Evolutionary conservation across 2,329 filamentous ascomycete species (phyloP).

Genomic region (Pseudogymnoascus sp.): DNA sequence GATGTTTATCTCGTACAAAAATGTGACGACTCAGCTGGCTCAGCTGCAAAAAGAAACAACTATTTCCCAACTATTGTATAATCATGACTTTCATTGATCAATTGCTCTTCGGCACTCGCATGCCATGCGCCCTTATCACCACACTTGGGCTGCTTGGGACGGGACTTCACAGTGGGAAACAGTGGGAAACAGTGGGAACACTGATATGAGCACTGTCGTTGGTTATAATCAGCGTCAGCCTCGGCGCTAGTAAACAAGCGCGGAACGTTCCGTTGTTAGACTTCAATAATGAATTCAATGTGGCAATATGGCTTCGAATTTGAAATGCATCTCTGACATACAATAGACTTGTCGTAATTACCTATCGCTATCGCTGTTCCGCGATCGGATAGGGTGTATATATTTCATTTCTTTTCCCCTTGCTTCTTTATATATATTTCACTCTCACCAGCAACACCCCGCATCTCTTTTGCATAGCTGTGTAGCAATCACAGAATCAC

Average conservation of each 20-base stretch:
- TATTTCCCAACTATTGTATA: background rate
- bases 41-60: background rate
- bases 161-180: background rate
- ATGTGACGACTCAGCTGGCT: background rate
- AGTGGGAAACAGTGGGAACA: background rate
- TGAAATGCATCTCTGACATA: background rate
- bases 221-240: background rate
- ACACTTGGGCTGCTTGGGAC: background rate
- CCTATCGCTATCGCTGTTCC: background rate
- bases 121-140: background rate
- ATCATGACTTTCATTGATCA: background rate
- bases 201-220: background rate
- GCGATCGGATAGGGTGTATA: background rate
- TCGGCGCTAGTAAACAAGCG: background rate
- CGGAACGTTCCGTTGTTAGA: constrained; percentile 7
- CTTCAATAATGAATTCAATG: background rate
- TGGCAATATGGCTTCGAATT: background rate
- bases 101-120: background rate
- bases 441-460: background rate
- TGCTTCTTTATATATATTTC: background rate
- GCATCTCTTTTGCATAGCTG: background rate
- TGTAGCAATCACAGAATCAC: background rate
- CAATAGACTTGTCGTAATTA: background rate
- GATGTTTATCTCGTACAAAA: background rate
- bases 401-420: background rate